Evolutionary conservation across 192 early-diverging fungal genomes (phyloP), one percentile per base, ranked within the genome.

Genomic region (Lobosporangium transversale): DNA sequence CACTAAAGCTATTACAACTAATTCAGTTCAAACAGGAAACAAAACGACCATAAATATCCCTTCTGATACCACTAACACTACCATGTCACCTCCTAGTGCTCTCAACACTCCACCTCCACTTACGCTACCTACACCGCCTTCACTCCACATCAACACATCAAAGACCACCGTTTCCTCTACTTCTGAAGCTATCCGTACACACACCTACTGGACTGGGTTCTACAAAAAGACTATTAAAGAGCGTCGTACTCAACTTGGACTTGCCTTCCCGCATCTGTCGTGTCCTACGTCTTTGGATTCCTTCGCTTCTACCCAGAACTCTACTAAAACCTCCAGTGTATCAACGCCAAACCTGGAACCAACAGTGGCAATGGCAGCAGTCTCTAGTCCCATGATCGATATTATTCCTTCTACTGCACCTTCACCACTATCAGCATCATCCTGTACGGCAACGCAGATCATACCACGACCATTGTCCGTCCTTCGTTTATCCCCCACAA

Each of bases 171-270:
- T 17, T 0, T 23, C 54, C 14, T 24, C 33, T 10, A 18, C 29
- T 2, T 40, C 35, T 14, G 55, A 59, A 18, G 35, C 59, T 26
- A 69, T 53, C 29, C 61, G 56, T 11, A 59, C 70, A 40, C 43
- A 84, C 81, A 51, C 66, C 3, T 66, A 58, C 20, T 92, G 91
- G 91, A 87, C 88, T 23, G 91, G 91, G 27, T 93, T 93, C 71
- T 90, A 92, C 70, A 91, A 90, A 78, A 92, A 91, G 66, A 79
- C 90, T 10, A 83, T 93, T 32, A 82, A 83, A 23, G 91, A 93
- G 52, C 84, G 91, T 32, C 86, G 90, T 50, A 86, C 83, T 29
- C 89, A 89, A 61, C 64, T 93, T 5, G 64, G 85, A 4, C 76
- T 89, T 3, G 87, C 79, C 10, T 93, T 85, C 71, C 89, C 89